These are phyloP conservation scores for Teratosphaeria pseudoeucalypti DNA, from an alignment of 2,329 filamentous ascomycete species.

Conservation along the genomic window DNA sequence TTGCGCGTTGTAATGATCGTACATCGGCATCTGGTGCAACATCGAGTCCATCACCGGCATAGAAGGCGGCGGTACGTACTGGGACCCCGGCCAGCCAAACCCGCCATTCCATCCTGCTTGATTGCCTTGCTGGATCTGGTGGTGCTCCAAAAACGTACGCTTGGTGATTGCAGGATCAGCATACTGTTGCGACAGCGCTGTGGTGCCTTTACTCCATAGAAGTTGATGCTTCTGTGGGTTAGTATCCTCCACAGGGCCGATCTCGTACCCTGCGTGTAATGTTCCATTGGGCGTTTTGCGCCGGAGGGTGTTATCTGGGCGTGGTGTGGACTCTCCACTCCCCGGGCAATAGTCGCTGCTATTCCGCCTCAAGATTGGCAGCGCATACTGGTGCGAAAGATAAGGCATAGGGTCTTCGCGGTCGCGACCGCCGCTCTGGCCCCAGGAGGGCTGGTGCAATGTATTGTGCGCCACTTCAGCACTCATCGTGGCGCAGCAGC, in stretches of 20 bases:
- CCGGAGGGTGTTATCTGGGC: slow-evolving; percentile 65
- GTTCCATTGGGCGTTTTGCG: slow-evolving; percentile 94
- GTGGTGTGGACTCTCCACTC: slow-evolving; percentile 20
- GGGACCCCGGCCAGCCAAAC: slow-evolving; percentile 5
- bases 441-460: slow-evolving; percentile 4
- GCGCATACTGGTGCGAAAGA: slow-evolving; percentile 20
- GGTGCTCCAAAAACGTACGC: slow-evolving; percentile 21
- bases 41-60: slow-evolving; percentile 49
- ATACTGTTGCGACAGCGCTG: slow-evolving; percentile 19
- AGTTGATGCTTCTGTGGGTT: slow-evolving; percentile 66
- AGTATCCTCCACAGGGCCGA: slow-evolving; percentile 42
- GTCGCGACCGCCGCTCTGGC: background rate
- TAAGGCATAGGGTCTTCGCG: slow-evolving; percentile 16
- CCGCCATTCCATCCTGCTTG: slow-evolving; percentile 3
- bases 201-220: slow-evolving; percentile 44
- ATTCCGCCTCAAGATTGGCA: slow-evolving; percentile 16
- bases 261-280: slow-evolving; percentile 78
- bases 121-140: slow-evolving; percentile 17
- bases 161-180: slow-evolving; percentile 12
- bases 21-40: slow-evolving; percentile 45
- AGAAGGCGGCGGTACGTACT: slow-evolving; percentile 8
- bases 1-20: slow-evolving; percentile 21
- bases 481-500: slow-evolving; percentile 18
- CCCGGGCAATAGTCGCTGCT: slow-evolving; percentile 7
- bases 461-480: slow-evolving; percentile 16